Evolutionary conservation across 1,284 basidiomycete species (phyloP), one percentile per base, ranked within the genome.

Genomic region (Kalmanozyma brasiliensis): DNA sequence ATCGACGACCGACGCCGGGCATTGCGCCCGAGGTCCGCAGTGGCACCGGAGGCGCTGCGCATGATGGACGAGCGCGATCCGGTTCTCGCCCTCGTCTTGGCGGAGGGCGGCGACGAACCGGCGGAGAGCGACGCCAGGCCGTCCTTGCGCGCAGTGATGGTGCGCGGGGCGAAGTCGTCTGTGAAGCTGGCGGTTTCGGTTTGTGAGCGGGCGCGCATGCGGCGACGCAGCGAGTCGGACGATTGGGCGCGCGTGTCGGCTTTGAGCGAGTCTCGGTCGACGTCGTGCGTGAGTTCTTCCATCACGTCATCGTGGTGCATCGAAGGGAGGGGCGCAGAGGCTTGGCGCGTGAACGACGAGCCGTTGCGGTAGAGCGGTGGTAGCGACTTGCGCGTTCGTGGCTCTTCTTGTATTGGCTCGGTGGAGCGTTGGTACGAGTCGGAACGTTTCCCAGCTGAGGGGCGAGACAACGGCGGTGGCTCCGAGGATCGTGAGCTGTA

Each of bases 41-140:
- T n/a, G 0, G 64, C 64, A 1, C 58, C 57, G n/a, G 38, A 37
- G 7, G 64, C 64, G 29, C 35, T 41, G 3, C 51, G 53, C 49
- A 70, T 55, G 51, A 70, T 70, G 41, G 49, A 53, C 20, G 56
- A 57, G 2, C 61, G 43, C 16, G 51, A 56, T 7, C 61, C 67
- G 1, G 8, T 48, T 3, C 55, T 22, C 19, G 47, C 43, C 3
- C 57, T 38, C 9, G 48, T 5, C 36, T 57, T 70, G 20, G 24
- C 42, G 4, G 51, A 44, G 1, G 59, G 51, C 11, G 44, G 11
- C 19, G 38, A 3, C 8, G 36, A 23, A 3, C 41, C 47, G 5
- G 47, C 42, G 10, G 37, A 26, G 5, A 41, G 36, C 4, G 32
- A 29, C 2, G 52, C 32, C 1, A 47, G 36, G 7, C 42, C 49